A percentile compares a stretch with the other conserved stretches of the same genome.
phyloP scores from a whole-genome alignment of 2,329 filamentous ascomycete species.

The Rugonectria rugulosa region DNA sequence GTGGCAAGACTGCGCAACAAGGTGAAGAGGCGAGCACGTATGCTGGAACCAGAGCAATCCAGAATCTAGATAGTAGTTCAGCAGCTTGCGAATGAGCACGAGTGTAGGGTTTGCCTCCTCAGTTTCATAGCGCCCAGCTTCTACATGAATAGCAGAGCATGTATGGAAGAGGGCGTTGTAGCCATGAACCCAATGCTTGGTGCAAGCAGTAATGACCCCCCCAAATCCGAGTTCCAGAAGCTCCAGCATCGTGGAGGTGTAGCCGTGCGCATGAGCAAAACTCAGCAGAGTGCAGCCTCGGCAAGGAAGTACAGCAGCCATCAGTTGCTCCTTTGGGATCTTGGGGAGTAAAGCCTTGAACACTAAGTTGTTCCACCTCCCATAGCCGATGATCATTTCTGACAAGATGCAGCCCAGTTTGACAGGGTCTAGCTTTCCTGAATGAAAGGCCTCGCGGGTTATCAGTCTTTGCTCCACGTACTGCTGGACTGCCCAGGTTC shows the following conservation, averaged over 20 bases:
- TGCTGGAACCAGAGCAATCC: constrained; percentile 32
- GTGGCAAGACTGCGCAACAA: constrained; percentile 21
- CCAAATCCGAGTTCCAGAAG: constrained; percentile 29
- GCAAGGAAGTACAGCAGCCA: constrained; percentile 32
- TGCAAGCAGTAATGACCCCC: constrained; percentile 30
- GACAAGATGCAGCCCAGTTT: constrained; percentile 27
- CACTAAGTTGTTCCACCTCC: not conserved
- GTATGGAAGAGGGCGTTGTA: constrained; percentile 32
- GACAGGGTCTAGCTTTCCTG: not conserved
- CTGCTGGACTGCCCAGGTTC: constrained; percentile 5
- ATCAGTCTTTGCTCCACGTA: constrained; percentile 5
- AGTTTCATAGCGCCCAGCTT: constrained; percentile 18
- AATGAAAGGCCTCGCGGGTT: too few relatives aligned
- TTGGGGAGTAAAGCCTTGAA: constrained; percentile 25
- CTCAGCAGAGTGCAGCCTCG: constrained; percentile 35
- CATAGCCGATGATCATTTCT: constrained; percentile 21
- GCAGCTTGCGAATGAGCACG: constrained; percentile 24
- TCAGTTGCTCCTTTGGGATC: constrained; percentile 24
- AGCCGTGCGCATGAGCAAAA: constrained; percentile 16
- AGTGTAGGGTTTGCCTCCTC: constrained; percentile 2
- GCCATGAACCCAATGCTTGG: constrained; percentile 30
- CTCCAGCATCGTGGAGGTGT: constrained; percentile 25
- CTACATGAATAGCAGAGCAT: constrained; percentile 20
- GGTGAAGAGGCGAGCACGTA: constrained; percentile 24
- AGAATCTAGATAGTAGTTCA: constrained; percentile 30